Percentiles rank a stretch among this genome's conserved stretches.
Evolutionary conservation across 2,329 filamentous ascomycete genomes (phyloP).

Genomic region (Penicillium griseofulvum): DNA sequence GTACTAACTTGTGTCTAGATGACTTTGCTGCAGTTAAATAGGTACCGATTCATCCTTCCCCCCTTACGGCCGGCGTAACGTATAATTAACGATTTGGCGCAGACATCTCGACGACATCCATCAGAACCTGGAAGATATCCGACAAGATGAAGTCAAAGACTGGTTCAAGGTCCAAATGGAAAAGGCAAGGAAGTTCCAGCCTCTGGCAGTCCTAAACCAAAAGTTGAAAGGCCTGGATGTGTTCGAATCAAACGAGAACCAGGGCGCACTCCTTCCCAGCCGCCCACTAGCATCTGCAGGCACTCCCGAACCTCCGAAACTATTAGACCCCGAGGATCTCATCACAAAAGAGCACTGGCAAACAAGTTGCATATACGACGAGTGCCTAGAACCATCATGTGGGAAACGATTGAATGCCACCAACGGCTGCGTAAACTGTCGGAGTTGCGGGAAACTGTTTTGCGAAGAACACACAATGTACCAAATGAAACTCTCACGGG

Average conservation of each 20-base stretch:
- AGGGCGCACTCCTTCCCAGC: slow-evolving; percentile 39
- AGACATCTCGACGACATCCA: slow-evolving; percentile 85
- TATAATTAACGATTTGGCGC: slow-evolving; percentile 22
- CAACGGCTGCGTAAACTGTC: slow-evolving; percentile 85
- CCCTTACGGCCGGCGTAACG: background rate
- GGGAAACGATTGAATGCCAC: slow-evolving; percentile 73
- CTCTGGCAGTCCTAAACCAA: slow-evolving; percentile 85
- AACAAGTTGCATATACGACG: slow-evolving; percentile 66
- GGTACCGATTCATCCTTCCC: slow-evolving; percentile 45
- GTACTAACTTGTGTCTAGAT: slow-evolving; percentile 53
- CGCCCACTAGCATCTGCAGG: slow-evolving; percentile 26
- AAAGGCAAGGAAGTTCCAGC: slow-evolving; percentile 90
- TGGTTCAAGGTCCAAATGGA: slow-evolving; percentile 95
- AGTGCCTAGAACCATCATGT: slow-evolving; percentile 84
- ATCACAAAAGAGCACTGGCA: slow-evolving; percentile 92
- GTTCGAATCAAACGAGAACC: slow-evolving; percentile 84
- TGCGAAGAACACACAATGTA: slow-evolving; percentile 99
- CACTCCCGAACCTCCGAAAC: slow-evolving; percentile 35
- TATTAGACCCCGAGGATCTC: slow-evolving; percentile 79
- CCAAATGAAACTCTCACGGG: slow-evolving; percentile 93
- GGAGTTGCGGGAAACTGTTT: slow-evolving; percentile 88
- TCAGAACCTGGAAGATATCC: slow-evolving; percentile 80
- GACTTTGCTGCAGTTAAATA: slow-evolving; percentile 88
- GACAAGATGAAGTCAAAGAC: slow-evolving; percentile 92
- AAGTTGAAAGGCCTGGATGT: slow-evolving; percentile 90